Conservation (phyloP, 2,329 filamentous ascomycete genomes). For the Alternaria triticimaculans region DNA sequence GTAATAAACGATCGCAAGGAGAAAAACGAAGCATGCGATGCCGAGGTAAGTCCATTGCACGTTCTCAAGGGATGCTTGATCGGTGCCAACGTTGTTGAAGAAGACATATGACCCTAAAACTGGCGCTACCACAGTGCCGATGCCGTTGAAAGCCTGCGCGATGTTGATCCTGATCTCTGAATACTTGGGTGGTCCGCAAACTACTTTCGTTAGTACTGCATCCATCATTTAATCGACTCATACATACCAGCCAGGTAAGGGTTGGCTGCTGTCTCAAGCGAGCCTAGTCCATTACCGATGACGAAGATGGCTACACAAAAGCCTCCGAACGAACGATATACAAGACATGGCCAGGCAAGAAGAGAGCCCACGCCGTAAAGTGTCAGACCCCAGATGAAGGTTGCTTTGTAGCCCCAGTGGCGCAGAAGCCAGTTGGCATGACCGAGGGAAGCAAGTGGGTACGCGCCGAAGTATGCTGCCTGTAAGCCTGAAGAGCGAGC, state of each 20-base stretch:
- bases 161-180: constrained; percentile 66
- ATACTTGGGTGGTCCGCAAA: constrained; percentile 66
- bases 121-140: constrained; percentile 65
- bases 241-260: constrained; percentile 42
- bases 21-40: constrained; percentile 65
- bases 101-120: constrained; percentile 67
- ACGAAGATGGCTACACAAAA: constrained; percentile 67
- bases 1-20: constrained; percentile 65
- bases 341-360: constrained; percentile 64
- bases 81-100: constrained; percentile 62
- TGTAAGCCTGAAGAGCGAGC: constrained; percentile 56
- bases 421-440: constrained; percentile 57
- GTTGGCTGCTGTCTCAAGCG: constrained; percentile 66
- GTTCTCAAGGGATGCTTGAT: constrained; percentile 59
- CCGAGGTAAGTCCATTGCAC: constrained; percentile 71
- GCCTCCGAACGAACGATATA: constrained; percentile 63
- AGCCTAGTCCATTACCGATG: constrained; percentile 60
- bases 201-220: constrained; percentile 2
- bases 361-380: constrained; percentile 65
- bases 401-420: constrained; percentile 57
- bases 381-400: constrained; percentile 60
- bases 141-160: constrained; percentile 65
- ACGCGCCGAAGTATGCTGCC: constrained; percentile 59
- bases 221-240: not conserved
- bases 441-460: constrained; percentile 57